A percentile compares a stretch with the other conserved stretches of the same genome.
Conservation (phyloP, 2,329 filamentous ascomycete species). For the Trichoderma arundinaceum region DNA sequence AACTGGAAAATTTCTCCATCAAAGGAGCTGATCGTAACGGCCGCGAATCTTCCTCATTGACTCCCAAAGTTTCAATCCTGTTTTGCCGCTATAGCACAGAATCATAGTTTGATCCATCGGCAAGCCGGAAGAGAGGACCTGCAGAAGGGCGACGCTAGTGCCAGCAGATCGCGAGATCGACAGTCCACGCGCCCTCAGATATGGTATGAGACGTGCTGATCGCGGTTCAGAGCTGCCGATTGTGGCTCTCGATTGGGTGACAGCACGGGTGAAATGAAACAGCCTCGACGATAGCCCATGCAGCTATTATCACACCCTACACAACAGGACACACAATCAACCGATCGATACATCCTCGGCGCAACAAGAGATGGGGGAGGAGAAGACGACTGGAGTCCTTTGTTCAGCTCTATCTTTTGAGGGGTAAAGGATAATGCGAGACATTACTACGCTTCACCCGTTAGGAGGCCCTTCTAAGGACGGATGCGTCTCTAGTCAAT, state of each 20-base stretch:
- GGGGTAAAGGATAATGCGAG: slow-evolving; percentile 3
- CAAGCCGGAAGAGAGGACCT: slow-evolving; percentile 12
- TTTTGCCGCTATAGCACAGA: neutral
- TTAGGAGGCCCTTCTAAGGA: neutral
- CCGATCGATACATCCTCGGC: neutral
- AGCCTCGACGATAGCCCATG: too few relatives aligned
- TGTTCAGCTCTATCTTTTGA: neutral
- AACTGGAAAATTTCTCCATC: too few relatives aligned
- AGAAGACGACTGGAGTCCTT: neutral
- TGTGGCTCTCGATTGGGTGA: neutral
- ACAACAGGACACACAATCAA: neutral
- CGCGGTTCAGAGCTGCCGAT: neutral
- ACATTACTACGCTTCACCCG: slow-evolving; percentile 2
- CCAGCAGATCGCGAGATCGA: slow-evolving; percentile 8
- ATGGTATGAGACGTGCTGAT: neutral
- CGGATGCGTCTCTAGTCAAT: neutral
- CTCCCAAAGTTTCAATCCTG: neutral
- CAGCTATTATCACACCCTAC: neutral
- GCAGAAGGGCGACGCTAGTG: slow-evolving; percentile 9
- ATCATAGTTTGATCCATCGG: slow-evolving; percentile 4
- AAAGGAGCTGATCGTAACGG: too few relatives aligned
- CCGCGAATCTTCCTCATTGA: neutral
- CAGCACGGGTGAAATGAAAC: too few relatives aligned
- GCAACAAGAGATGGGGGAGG: neutral
- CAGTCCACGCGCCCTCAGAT: too few relatives aligned